These are phyloP conservation scores for Dactylorhiza incarnata DNA, from an alignment of 106 monocot species.

Conservation along the genomic window DNA sequence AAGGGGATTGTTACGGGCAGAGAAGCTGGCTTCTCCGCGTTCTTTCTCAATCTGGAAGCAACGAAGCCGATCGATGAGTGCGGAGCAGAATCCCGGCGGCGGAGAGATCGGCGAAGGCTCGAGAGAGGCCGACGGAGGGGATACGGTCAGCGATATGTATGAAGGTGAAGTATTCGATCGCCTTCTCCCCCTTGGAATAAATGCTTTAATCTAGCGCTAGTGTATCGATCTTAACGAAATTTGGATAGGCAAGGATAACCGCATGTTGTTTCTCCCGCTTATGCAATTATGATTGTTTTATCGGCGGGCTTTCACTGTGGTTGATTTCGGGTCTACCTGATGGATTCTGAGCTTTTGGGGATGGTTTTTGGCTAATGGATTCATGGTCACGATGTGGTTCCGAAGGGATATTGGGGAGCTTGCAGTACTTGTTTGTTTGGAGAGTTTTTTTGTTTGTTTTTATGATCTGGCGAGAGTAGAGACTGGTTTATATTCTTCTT, in stretches of 20 bases:
- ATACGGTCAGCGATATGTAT: neutral
- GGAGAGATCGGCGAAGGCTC: neutral
- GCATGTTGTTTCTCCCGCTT: neutral
- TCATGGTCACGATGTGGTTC: neutral
- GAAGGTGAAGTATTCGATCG: neutral
- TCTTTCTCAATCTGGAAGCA: neutral
- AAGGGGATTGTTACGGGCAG: too few species aligned
- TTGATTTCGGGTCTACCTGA: neutral
- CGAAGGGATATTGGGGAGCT: neutral
- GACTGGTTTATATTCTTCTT: neutral
- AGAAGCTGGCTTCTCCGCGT: neutral
- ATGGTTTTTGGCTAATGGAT: neutral
- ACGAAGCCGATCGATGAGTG: neutral
- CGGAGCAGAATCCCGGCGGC: neutral
- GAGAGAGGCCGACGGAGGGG: neutral
- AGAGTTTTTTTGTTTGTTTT: neutral
- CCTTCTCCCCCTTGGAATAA: neutral
- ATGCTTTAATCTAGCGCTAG: neutral
- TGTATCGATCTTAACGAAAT: neutral
- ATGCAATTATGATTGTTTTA: neutral
- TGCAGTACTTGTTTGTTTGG: neutral
- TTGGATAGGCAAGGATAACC: neutral
- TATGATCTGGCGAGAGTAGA: neutral
- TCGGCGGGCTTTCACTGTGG: neutral
- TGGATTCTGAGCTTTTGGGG: neutral